Base-by-base conservation (phyloP, 176 grass and related monocot species). In the Lolium rigidum region DNA sequence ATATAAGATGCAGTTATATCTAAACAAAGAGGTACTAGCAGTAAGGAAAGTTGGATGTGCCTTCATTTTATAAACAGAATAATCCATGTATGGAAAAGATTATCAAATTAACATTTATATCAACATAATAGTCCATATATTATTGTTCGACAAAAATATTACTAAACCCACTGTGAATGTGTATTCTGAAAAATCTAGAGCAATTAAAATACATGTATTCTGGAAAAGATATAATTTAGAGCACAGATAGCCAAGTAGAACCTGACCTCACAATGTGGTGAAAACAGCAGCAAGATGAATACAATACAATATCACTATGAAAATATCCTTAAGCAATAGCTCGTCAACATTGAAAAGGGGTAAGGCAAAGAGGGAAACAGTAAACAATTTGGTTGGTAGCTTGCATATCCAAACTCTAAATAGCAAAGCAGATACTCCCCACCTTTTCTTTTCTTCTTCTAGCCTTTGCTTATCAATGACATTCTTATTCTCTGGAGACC, bases 401-500 rank as follows among this genome's bases (percentile, higher is more conserved):
- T 76, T 22, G 58, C 10, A 84, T 55, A 83, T 84, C 16, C 60
- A 84, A 9, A 77, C 49, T 50, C 59, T 72, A 72, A 38, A 37
- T 48, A 88, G 61, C 67, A 89, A 90, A 86, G 69, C 12, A 67
- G 80, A 89, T 92, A 89, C 90, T 78, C 66, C 88, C 92, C 84
- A 99, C 94, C 97, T 94, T 96, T 89, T 96, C 94, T 94, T 99
- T 86, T 99, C 97, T 92, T 98, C 93, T 93, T 99, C 92, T 78
- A 90, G 85, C 83, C 75, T 99, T 91, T 90, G 82, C 66, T 83
- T 96, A 86, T 99, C 90, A 86, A 91, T 65, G 43, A 31, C 83
- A 90, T 83, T 95, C 84, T 88, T 95, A 82, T 85, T 87, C 75
- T 92, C 93, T 84, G 77, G 20, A 13, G 70, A 82, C 3, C 81